Evolutionary conservation across 441 rosid species (phyloP).

Genomic region (Geranium incanum): DNA sequence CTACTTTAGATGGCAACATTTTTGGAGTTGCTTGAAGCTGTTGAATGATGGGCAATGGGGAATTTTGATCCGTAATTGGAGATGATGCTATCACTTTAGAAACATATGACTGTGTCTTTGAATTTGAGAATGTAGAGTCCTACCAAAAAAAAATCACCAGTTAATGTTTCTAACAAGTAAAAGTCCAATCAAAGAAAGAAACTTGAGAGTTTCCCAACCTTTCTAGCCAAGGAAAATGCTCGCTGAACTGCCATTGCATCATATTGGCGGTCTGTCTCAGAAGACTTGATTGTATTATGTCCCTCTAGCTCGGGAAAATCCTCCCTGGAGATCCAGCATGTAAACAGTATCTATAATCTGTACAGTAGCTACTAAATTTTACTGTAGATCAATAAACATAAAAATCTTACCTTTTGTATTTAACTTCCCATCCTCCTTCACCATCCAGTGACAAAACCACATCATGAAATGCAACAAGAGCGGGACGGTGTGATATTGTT

Average conservation of each 20-base stretch:
- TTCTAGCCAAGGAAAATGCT: slow-evolving; percentile 62
- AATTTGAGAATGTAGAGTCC: slow-evolving; percentile 48
- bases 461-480: slow-evolving; percentile 95
- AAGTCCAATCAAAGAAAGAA: slow-evolving; percentile 8
- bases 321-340: slow-evolving; percentile 45
- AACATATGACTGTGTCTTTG: slow-evolving; percentile 54
- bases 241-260: slow-evolving; percentile 91
- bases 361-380: slow-evolving; percentile 10
- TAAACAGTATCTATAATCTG: slow-evolving; percentile 15
- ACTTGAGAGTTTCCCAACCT: slow-evolving; percentile 36
- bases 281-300: slow-evolving; percentile 31
- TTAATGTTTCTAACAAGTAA: slow-evolving; percentile 18
- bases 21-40: slow-evolving; percentile 59
- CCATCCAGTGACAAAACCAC: slow-evolving; percentile 95
- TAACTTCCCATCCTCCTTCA: slow-evolving; percentile 94
- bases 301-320: slow-evolving; percentile 36
- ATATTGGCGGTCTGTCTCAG: slow-evolving; percentile 61
- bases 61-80: slow-evolving; percentile 35
- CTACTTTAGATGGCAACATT: slow-evolving; percentile 75
- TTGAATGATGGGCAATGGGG: slow-evolving; percentile 56
- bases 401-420: slow-evolving; percentile 57
- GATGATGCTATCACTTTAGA: slow-evolving; percentile 66
- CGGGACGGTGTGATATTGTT: slow-evolving; percentile 99
- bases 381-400: slow-evolving; percentile 17
- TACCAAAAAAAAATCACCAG: slow-evolving; percentile 28